Conservation (phyloP, 495 filamentous ascomycete species). For the Lindgomyces ingoldianus region DNA sequence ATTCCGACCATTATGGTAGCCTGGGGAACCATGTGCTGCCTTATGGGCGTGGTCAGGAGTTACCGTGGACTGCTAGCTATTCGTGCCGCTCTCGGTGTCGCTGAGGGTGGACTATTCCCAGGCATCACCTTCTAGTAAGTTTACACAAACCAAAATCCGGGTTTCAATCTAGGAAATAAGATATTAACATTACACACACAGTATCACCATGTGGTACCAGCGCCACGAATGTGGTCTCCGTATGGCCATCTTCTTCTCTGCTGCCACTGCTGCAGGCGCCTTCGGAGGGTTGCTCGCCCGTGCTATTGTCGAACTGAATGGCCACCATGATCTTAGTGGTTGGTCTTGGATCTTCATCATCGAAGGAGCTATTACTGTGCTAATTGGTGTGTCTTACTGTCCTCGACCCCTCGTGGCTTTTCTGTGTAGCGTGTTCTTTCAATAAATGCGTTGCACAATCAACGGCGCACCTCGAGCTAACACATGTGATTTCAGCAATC, state of each 20-base stretch:
- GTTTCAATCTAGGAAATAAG: not conserved
- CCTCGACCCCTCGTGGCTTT: not conserved
- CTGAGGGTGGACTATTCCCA: constrained; percentile 82
- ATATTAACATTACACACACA: constrained; percentile 3
- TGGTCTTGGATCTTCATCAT: constrained; percentile 78
- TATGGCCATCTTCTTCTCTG: constrained; percentile 86
- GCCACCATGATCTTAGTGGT: constrained; percentile 61
- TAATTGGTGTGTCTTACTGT: constrained; percentile 25
- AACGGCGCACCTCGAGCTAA: constrained; percentile 9
- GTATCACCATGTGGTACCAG: constrained; percentile 73
- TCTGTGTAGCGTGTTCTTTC: not conserved
- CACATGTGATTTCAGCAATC: constrained; percentile 20
- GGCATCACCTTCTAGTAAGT: constrained; percentile 76
- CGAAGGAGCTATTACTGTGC: constrained; percentile 22
- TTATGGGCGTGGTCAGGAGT: constrained; percentile 78
- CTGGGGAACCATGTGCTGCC: constrained; percentile 76
- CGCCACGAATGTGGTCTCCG: constrained; percentile 74
- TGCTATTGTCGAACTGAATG: constrained; percentile 73
- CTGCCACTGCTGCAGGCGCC: constrained; percentile 77
- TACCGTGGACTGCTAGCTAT: constrained; percentile 78
- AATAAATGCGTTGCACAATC: constrained; percentile 2
- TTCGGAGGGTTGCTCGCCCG: constrained; percentile 83
- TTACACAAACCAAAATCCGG: not conserved
- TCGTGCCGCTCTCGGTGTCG: constrained; percentile 79
- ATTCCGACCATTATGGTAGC: constrained; percentile 58